Conservation (phyloP, 768 basidiomycete species). For the Lactifluus hygrophoroides region DNA sequence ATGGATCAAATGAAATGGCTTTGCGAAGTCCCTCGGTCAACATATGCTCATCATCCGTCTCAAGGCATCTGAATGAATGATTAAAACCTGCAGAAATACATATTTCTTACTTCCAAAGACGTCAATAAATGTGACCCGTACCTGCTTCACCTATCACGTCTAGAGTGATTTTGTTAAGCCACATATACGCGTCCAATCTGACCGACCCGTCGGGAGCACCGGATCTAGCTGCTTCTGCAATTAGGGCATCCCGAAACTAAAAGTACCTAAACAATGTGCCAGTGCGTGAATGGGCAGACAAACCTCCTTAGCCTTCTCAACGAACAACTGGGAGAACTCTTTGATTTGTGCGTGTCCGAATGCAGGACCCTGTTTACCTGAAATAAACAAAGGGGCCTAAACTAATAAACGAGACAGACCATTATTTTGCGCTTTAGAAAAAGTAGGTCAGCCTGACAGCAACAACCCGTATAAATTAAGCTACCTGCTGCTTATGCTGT, state of each 20-base stretch:
- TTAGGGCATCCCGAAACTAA: constrained; percentile 7
- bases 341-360: constrained; percentile 10
- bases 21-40: constrained; percentile 10
- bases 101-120: not conserved
- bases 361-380: constrained; percentile 6
- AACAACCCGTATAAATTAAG: not conserved
- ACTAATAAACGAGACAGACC: not conserved
- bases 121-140: not conserved
- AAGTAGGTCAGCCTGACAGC: not conserved
- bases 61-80: constrained; percentile 9
- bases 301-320: constrained; percentile 18
- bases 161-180: constrained; percentile 13
- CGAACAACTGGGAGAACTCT: constrained; percentile 6
- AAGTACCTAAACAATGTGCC: not conserved
- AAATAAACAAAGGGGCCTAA: not conserved
- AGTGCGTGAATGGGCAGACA: not conserved
- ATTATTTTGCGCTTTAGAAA: constrained; percentile 9
- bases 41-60: not conserved
- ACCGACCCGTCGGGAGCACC: constrained; percentile 1
- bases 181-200: not conserved
- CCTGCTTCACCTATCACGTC: constrained; percentile 15
- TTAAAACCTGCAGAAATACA: constrained; percentile 5
- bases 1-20: constrained; percentile 5
- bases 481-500: constrained; percentile 12
- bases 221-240: not conserved